Base-by-base conservation (phyloP, 164 flowering plant species). In the Echeveria elegans region DNA sequence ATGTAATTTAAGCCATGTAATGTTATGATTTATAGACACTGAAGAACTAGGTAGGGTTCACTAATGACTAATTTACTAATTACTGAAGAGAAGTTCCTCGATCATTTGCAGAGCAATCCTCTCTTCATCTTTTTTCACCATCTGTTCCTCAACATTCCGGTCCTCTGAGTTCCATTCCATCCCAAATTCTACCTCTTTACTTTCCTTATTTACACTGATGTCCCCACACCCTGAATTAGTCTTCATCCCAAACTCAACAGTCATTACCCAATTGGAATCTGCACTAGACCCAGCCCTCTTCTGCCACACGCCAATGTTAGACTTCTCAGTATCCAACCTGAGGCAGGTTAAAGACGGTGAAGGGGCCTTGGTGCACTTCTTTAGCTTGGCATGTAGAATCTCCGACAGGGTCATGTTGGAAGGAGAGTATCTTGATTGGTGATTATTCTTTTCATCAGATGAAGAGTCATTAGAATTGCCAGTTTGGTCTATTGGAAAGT, bases 61-160 rank as follows among this genome's bases (percentile, higher is more conserved):
- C n/a, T 52, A 6, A 52, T 52, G 5, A 7, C 15, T 40, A 7
- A 11, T 10, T 53, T 53, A 53, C 60, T 53, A 53, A 53, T 75
- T 80, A 74, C 77, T 73, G 72, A 78, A 82, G 6, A 86, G 82
- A n/a, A 86, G 71, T 48, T 86, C 90, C 34, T 86, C 90, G n/a
- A 86, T 84, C 90, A 86, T 86, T 66, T 86, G 90, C 78, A 83
- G 65, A 29, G 90, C 85, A 69, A 82, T 72, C 43, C 69, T 76
- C 11, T 84, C 87, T 62, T 86, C 91, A 71, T 86, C 90, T 64
- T 74, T 76, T 36, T 79, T 43, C 72, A 28, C 31, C 40, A n/a
- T 26, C 61, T 53, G 31, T 4, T 53, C 60, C 31, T 4, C 31
- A 2, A 53, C 60, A 53, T 8, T 53, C 15, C 12, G 31, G 30